These are phyloP conservation scores for Carex scoparia DNA, from an alignment of 176 grass and related monocot species.

Conservation along the genomic window DNA sequence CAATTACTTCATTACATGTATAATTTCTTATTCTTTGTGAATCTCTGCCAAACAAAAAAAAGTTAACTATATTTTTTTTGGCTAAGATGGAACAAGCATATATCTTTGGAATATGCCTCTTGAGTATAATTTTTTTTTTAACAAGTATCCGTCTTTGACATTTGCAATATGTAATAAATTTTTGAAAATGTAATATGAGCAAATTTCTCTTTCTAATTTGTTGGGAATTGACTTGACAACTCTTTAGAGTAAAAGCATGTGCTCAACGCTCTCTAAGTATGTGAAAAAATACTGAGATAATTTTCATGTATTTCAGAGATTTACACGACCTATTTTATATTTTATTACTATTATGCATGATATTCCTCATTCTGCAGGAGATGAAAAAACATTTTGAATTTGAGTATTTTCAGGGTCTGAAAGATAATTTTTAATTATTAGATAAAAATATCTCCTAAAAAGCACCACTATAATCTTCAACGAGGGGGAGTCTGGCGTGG, in stretches of 20 bases:
- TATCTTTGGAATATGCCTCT: background rate
- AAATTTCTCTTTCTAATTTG: background rate
- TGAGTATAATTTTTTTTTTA: background rate
- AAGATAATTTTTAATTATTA: background rate
- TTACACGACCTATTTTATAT: background rate
- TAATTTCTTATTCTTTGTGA: background rate
- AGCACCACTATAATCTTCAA: background rate
- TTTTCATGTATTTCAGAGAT: background rate
- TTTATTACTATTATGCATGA: background rate
- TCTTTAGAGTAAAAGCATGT: background rate
- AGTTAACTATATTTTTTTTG: background rate
- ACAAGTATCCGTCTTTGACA: background rate
- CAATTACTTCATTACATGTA: background rate
- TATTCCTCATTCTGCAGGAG: background rate
- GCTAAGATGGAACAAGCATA: background rate
- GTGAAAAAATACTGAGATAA: background rate
- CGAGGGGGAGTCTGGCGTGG: background rate
- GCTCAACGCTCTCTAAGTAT: background rate
- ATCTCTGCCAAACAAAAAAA: background rate
- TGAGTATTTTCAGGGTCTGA: background rate
- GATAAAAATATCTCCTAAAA: background rate
- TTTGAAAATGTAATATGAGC: background rate
- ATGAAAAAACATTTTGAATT: background rate
- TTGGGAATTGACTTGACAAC: background rate
- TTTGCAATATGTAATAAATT: background rate